Base-by-base conservation (phyloP, 2,329 filamentous ascomycete genomes). In the Claviceps sp. region DNA sequence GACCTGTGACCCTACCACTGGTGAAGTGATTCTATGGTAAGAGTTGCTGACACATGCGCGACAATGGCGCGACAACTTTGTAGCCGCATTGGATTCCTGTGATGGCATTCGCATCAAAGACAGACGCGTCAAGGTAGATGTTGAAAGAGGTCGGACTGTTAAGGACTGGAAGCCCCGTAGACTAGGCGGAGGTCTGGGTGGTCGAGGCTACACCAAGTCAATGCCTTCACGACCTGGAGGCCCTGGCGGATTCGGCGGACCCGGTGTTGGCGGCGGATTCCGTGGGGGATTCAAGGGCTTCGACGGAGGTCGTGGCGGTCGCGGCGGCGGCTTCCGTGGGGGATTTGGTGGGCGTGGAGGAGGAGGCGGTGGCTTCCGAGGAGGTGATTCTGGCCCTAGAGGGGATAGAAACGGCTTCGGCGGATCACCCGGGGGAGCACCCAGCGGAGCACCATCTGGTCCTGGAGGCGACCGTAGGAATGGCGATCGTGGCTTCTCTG, bases 31-130 rank as follows among this genome's bases (percentile, higher is more conserved):
- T 45, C 7, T 58, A 74, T 69, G 76, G 77, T 80, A 79, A 80
- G 78, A 73, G 67, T 73, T 72, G 85, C 83, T 86, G 72, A 86
- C 83, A 82, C 73, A 36, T 47, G 65, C 62, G 75, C 77, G 78
- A 61, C 52, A 69, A 71, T 72, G 74, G 76, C 72, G 76, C 74
- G 72, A 69, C 70, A 68, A 66, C 68, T 68, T 77, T 52, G 71
- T 78, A 95, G 93, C 90, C 76, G 93, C 93, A 69, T 83, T 96
- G 75, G 95, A 83, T 62, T 71, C 75, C 60, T 82, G 78, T 66
- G 90, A 97, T 77, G 88, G 88, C 58, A 86, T 95, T 63, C 83
- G 85, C 60, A 95, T 98, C 71, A 94, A 89, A 66, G 90, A 94
- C 65, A 83, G 91, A 63, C 83, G 85, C 61, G 87, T 97, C 62